Conservation (phyloP, 371 early-diverging fungal genomes). For the Capillidium heterosporum region DNA sequence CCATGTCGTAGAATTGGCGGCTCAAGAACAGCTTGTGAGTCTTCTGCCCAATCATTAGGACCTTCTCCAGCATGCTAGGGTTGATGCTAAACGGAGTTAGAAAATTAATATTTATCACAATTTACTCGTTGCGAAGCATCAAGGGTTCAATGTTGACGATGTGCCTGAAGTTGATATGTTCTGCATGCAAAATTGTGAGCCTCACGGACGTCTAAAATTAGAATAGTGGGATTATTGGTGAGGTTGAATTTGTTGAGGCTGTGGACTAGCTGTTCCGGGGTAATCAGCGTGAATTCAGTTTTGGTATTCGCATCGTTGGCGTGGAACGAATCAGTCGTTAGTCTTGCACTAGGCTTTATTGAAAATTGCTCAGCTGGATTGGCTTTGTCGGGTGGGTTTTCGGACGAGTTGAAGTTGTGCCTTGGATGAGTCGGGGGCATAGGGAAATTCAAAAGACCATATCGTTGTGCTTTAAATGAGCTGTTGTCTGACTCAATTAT, state of each 20-base stretch:
- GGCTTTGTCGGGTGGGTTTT: too few species aligned
- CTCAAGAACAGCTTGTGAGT: conserved; percentile 36
- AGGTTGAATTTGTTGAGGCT: background rate
- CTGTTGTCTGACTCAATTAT: too few species aligned
- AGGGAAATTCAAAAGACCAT: too few species aligned
- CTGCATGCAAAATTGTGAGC: conserved; percentile 39
- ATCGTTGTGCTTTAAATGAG: too few species aligned
- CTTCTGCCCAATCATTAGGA: conserved; percentile 21
- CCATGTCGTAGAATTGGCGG: conserved; percentile 46
- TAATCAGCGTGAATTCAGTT: background rate
- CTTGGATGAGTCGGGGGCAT: too few species aligned
- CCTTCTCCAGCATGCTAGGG: conserved; percentile 19
- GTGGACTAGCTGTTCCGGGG: background rate
- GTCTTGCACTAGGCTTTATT: too few species aligned
- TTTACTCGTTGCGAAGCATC: conserved; percentile 33
- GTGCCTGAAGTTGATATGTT: conserved; percentile 47
- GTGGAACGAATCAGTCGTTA: too few species aligned
- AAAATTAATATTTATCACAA: background rate
- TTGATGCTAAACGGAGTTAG: conserved; percentile 16
- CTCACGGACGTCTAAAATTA: conserved; percentile 71
- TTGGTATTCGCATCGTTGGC: too few species aligned
- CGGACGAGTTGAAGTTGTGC: too few species aligned
- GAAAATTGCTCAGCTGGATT: too few species aligned
- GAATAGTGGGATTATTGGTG: conserved; percentile 16
- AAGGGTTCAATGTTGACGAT: conserved; percentile 67